Evolutionary conservation across 257 asterid species (phyloP).

Genomic region (Solanum tarapatanum): DNA sequence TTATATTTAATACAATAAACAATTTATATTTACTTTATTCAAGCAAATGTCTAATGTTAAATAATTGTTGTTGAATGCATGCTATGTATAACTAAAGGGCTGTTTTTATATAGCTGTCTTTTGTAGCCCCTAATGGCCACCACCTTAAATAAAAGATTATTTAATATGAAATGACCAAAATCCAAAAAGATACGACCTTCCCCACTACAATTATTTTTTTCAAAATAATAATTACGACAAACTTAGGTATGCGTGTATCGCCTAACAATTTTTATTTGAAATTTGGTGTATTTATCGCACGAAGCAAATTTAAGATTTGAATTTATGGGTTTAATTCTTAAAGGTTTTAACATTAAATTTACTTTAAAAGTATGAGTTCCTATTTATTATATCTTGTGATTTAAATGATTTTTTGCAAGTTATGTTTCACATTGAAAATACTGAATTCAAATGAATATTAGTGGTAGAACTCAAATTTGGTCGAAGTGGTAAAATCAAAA

Average conservation of each 20-base stretch:
- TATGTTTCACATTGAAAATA: too few species aligned
- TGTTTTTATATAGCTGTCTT: not conserved
- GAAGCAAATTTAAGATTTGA: not conserved
- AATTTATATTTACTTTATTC: not conserved
- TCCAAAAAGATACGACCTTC: not conserved
- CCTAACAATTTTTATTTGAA: not conserved
- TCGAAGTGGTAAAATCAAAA: not conserved
- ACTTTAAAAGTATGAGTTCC: not conserved
- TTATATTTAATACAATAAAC: not conserved
- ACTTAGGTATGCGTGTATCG: not conserved
- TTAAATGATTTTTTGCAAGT: too few species aligned
- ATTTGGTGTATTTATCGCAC: not conserved
- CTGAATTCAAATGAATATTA: too few species aligned
- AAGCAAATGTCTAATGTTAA: not conserved
- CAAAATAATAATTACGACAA: not conserved
- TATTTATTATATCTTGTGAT: too few species aligned
- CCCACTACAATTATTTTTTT: not conserved
- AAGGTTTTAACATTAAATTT: too few species aligned
- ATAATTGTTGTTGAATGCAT: not conserved
- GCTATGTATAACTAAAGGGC: not conserved
- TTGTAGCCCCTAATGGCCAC: not conserved
- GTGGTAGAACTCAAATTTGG: fast-evolving
- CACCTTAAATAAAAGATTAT: not conserved
- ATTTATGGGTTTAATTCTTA: not conserved
- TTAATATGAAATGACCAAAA: not conserved